phyloP scores from a whole-genome alignment of 768 basidiomycete genomes.

The Filobasidium floriforme region DNA sequence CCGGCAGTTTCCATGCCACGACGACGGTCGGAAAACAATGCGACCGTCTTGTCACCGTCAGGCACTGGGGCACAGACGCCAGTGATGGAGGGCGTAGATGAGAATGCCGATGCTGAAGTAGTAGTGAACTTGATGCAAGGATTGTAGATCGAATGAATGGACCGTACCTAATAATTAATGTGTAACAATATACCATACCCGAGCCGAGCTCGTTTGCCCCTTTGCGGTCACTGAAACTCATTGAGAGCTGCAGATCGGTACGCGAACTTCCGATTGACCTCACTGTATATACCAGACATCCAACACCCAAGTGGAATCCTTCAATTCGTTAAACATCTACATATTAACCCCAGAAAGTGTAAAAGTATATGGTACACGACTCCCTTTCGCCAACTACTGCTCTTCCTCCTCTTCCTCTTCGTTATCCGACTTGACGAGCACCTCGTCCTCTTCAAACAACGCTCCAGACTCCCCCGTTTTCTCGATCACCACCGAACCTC shows the following conservation, averaged over 20 bases:
- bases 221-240: too few species aligned
- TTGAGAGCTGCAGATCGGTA: too few species aligned
- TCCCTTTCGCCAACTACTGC: neutral
- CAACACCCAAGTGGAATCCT: too few species aligned
- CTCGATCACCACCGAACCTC: neutral
- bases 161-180: too few species aligned
- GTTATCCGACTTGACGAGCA: neutral
- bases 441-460: conserved; percentile 9
- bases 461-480: neutral
- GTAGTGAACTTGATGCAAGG: neutral
- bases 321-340: too few species aligned
- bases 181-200: too few species aligned
- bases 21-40: neutral
- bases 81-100: neutral
- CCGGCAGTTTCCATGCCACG: neutral
- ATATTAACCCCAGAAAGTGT: too few species aligned
- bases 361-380: neutral
- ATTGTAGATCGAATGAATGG: neutral
- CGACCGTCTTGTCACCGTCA: neutral
- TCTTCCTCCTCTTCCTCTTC: conserved; percentile 6
- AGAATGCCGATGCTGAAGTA: neutral
- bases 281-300: too few species aligned
- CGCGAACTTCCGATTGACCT: too few species aligned
- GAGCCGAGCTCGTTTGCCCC: too few species aligned
- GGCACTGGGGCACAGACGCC: neutral